Conservation (phyloP, 23 red algal species). For the Agarophyton chilense region DNA sequence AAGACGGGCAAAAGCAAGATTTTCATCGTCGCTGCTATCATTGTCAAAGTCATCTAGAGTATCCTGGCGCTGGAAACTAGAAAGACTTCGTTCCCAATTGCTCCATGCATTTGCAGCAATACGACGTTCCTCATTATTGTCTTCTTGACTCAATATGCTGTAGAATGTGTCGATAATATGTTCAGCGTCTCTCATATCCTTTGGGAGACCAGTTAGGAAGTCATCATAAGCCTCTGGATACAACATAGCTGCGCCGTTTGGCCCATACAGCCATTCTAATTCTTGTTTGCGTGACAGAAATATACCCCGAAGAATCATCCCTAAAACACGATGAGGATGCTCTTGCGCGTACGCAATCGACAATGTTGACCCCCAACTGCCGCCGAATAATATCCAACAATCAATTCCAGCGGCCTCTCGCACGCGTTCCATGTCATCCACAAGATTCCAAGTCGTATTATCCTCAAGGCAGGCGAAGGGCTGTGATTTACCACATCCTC, state of each 20-base stretch:
- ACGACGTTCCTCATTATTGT: constrained; percentile 35
- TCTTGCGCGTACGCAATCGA: constrained; percentile 70
- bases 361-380: constrained; percentile 83
- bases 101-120: constrained; percentile 75
- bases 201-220: constrained; percentile 58
- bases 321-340: constrained; percentile 69
- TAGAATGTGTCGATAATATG: constrained; percentile 58
- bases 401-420: constrained; percentile 51
- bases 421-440: constrained; percentile 68
- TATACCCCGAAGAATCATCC: constrained; percentile 74
- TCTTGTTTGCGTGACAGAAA: constrained; percentile 75
- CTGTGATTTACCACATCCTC: constrained; percentile 71
- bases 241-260: constrained; percentile 66
- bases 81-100: constrained; percentile 65
- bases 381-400: constrained; percentile 74
- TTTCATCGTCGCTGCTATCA: constrained; percentile 55
- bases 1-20: constrained; percentile 81
- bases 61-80: constrained; percentile 30
- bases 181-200: constrained; percentile 33
- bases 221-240: constrained; percentile 63
- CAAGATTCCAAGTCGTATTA: constrained; percentile 81
- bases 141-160: constrained; percentile 37
- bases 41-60: constrained; percentile 4
- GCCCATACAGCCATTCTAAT: constrained; percentile 77
- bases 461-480: constrained; percentile 67